These are phyloP conservation scores for Sedum album DNA, from an alignment of 164 flowering plant species.

Conservation along the genomic window DNA sequence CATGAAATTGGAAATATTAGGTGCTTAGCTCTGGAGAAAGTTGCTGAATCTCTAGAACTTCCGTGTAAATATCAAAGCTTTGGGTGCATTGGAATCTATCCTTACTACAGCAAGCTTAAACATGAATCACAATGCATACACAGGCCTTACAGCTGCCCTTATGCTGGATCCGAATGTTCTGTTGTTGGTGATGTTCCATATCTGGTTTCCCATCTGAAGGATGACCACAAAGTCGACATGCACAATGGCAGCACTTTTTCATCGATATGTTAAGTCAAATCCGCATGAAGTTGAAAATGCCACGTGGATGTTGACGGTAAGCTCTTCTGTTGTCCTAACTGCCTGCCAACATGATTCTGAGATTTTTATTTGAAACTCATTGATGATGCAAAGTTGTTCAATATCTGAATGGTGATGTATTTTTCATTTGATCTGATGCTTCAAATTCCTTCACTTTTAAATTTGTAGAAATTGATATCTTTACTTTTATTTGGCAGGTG, in stretches of 20 bases:
- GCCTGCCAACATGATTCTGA: neutral
- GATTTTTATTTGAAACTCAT: neutral
- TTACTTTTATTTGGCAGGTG: neutral
- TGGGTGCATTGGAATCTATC: constrained; percentile 5
- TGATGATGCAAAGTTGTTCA: neutral
- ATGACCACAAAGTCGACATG: constrained; percentile 6
- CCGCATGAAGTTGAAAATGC: constrained; percentile 7
- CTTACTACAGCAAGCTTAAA: constrained; percentile 5
- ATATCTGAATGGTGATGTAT: neutral
- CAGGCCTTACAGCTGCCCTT: constrained; percentile 8
- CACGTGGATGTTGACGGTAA: constrained; percentile 7
- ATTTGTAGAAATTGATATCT: too few relatives aligned
- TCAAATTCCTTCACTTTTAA: neutral
- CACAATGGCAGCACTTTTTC: constrained; percentile 5
- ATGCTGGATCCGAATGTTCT: constrained; percentile 6
- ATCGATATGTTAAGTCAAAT: constrained; percentile 3
- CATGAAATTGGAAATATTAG: constrained; percentile 6
- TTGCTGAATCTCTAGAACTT: neutral
- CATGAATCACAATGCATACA: constrained; percentile 4
- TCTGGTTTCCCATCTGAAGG: neutral
- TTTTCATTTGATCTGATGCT: neutral
- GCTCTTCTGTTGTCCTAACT: neutral
- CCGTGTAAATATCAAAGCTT: constrained; percentile 2
- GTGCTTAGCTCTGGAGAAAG: constrained; percentile 5
- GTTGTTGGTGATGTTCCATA: constrained; percentile 3